A percentile compares a stretch with the other conserved stretches of the same genome.
These are phyloP conservation scores for Melanomma pulvis-pyrius DNA, from an alignment of 495 filamentous ascomycete genomes.

Conservation along the genomic window DNA sequence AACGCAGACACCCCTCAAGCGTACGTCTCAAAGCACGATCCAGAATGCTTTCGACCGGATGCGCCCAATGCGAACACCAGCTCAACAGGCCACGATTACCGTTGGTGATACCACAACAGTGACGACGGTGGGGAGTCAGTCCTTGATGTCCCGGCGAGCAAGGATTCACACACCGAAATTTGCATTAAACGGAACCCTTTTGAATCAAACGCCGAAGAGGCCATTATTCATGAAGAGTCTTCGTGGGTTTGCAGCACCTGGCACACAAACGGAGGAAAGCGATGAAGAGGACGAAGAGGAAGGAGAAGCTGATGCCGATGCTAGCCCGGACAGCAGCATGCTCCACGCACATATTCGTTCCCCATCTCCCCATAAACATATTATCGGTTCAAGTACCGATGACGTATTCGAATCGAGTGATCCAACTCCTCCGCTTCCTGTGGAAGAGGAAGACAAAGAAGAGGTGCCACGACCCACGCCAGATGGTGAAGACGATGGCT, in stretches of 20 bases:
- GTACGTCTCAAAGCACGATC: constrained; percentile 53
- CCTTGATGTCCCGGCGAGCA: constrained; percentile 46
- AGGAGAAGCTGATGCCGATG: constrained; percentile 17
- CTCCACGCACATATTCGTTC: constrained; percentile 1
- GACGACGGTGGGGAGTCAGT: constrained; percentile 57
- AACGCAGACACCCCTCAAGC: constrained; percentile 31
- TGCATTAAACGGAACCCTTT: constrained; percentile 26
- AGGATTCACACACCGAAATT: constrained; percentile 40
- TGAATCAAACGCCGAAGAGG: constrained; percentile 41
- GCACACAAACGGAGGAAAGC: constrained; percentile 49
- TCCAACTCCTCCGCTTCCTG: background rate
- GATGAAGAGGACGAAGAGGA: constrained; percentile 32
- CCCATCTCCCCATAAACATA: constrained; percentile 11
- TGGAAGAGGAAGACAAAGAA: constrained; percentile 3
- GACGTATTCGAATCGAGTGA: constrained; percentile 2
- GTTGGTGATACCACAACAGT: constrained; percentile 79
- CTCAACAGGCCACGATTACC: constrained; percentile 85
- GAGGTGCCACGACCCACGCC: background rate
- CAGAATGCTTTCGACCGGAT: constrained; percentile 69
- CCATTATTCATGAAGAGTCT: constrained; percentile 67
- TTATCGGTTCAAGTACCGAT: background rate
- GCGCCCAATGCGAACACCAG: constrained; percentile 63
- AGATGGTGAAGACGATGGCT: constrained; percentile 22
- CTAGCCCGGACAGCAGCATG: constrained; percentile 18
- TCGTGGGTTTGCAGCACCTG: constrained; percentile 74